Evolutionary conservation across 257 asterid species (phyloP).

Genomic region (Penstemon davidsonii): DNA sequence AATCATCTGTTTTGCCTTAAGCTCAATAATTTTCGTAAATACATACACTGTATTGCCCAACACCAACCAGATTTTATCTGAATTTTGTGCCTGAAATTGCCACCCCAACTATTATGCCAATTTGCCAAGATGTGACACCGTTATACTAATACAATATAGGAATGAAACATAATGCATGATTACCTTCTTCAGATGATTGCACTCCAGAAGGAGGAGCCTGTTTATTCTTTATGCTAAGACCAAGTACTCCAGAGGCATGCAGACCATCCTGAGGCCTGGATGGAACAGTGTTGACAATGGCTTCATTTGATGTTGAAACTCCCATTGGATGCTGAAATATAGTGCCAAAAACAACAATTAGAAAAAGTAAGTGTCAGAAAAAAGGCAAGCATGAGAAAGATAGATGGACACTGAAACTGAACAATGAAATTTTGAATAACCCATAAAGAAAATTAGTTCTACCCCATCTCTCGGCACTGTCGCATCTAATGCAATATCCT

Average conservation of each 20-base stretch:
- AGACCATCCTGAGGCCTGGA: constrained; percentile 59
- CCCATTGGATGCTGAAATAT: constrained; percentile 41
- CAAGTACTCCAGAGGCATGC: constrained; percentile 33
- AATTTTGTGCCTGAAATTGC: constrained; percentile 6
- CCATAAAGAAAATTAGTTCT: constrained; percentile 26
- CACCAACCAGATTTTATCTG: too few species aligned
- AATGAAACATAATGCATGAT: constrained; percentile 19
- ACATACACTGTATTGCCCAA: too few species aligned
- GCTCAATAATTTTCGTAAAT: background rate
- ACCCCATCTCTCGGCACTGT: constrained; percentile 67
- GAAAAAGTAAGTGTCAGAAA: constrained; percentile 8
- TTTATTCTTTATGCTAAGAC: constrained; percentile 37
- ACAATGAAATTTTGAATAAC: constrained; percentile 21
- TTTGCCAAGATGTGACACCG: background rate
- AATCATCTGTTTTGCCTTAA: background rate
- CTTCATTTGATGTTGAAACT: constrained; percentile 49
- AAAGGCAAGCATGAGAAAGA: constrained; percentile 14
- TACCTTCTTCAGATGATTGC: constrained; percentile 60
- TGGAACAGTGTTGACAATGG: constrained; percentile 69
- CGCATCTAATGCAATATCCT: constrained; percentile 46
- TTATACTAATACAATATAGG: constrained; percentile 5
- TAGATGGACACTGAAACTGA: constrained; percentile 18
- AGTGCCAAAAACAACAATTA: constrained; percentile 21
- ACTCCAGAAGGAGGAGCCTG: constrained; percentile 30
- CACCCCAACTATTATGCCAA: background rate